These are phyloP conservation scores for Westerdykella sp. DNA, from an alignment of 2,329 filamentous ascomycete genomes.

Conservation along the genomic window DNA sequence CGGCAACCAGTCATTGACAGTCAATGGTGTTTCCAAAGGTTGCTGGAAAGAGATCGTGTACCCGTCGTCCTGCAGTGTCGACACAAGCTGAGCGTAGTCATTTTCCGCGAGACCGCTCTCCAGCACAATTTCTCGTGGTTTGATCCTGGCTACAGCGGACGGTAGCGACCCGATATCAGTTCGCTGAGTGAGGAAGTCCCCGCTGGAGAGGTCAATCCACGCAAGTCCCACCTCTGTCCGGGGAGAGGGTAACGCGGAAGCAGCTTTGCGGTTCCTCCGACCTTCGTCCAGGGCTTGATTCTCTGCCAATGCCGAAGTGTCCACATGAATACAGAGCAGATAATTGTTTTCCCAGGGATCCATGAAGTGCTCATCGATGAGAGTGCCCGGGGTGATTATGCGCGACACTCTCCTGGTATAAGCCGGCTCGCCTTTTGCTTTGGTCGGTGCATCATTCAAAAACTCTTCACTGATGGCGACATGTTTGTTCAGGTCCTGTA, in stretches of 20 bases:
- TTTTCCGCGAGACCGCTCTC: constrained; percentile 51
- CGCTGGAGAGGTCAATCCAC: constrained; percentile 93
- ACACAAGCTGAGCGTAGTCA: constrained; percentile 55
- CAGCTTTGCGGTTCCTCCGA: constrained; percentile 22
- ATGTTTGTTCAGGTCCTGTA: constrained; percentile 83
- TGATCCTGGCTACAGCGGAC: constrained; percentile 76
- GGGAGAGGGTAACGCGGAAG: constrained; percentile 34
- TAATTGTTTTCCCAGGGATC: constrained; percentile 93
- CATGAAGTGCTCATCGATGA: constrained; percentile 97
- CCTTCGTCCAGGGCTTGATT: constrained; percentile 20
- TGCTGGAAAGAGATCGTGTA: constrained; percentile 69
- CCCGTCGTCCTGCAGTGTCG: constrained; percentile 67
- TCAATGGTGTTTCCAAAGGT: constrained; percentile 39
- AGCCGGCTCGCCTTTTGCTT: constrained; percentile 70
- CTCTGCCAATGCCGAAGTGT: constrained; percentile 25
- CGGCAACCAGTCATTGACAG: constrained; percentile 60
- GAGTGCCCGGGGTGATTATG: constrained; percentile 86
- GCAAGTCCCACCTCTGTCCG: constrained; percentile 63
- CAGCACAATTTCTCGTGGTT: constrained; percentile 77
- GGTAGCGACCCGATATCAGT: constrained; percentile 65
- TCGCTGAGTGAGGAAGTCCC: constrained; percentile 82
- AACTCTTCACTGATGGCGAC: constrained; percentile 95
- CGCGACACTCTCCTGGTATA: constrained; percentile 81
- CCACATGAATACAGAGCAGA: constrained; percentile 69
- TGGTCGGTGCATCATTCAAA: constrained; percentile 63